A percentile compares a stretch with the other conserved stretches of the same genome.
Evolutionary conservation across 2,329 filamentous ascomycete species (phyloP).

Genomic region (Blastomyces emzantsi): DNA sequence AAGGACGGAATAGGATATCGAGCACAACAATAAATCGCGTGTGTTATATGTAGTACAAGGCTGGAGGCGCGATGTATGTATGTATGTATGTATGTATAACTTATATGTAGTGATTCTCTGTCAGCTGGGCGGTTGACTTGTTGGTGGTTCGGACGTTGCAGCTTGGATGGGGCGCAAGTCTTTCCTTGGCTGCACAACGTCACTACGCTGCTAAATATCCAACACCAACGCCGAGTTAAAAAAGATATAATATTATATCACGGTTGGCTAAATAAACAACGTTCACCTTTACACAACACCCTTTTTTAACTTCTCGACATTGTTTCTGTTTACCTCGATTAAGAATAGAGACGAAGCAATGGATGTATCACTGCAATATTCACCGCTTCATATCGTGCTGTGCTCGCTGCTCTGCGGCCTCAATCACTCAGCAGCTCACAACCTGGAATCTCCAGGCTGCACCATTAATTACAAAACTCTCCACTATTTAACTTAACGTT

Average conservation of each 20-base stretch:
- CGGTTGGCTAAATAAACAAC: not conserved
- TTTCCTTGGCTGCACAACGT: slow-evolving; percentile 1
- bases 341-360: not conserved
- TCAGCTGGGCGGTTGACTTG: not conserved
- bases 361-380: not conserved
- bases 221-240: not conserved
- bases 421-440: too few species aligned
- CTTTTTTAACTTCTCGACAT: not conserved
- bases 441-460: not conserved
- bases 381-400: not conserved
- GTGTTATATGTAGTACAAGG: not conserved
- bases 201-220: not conserved
- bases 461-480: not conserved
- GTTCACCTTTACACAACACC: too few species aligned
- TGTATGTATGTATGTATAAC: too few species aligned
- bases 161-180: not conserved
- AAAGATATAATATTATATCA: too few species aligned
- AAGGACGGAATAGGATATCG: not conserved
- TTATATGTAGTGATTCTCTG: not conserved
- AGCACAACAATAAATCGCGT: not conserved
- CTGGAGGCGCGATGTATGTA: not conserved
- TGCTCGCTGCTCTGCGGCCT: too few species aligned
- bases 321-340: not conserved
- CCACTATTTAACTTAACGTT: too few species aligned
- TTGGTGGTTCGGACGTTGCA: not conserved